Evolutionary conservation across 208 protist species (phyloP).

Genomic region (Herpetomonas muscarum): DNA sequence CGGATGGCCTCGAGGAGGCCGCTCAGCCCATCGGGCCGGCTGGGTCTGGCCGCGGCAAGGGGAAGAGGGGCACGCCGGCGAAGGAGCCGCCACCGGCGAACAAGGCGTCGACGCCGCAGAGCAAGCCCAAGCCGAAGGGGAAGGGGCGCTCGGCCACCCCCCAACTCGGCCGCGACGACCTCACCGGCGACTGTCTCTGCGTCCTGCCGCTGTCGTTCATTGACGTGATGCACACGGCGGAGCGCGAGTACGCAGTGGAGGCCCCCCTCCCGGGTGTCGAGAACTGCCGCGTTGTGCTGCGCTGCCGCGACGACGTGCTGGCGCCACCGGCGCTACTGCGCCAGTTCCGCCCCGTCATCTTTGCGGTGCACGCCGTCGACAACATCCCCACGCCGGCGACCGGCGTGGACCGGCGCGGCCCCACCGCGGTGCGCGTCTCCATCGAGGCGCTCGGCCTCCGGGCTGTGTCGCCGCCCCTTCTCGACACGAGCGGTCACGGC

Average conservation of each 20-base stretch:
- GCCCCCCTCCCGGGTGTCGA: not conserved
- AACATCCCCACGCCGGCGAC: slow-evolving; percentile 3
- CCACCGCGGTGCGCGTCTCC: too few species aligned
- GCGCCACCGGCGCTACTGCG: not conserved
- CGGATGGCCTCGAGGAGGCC: not conserved
- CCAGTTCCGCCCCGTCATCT: slow-evolving; percentile 4
- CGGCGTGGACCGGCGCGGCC: not conserved
- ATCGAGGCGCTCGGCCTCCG: too few species aligned
- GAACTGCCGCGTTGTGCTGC: slow-evolving; percentile 9
- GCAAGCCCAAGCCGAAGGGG: not conserved
- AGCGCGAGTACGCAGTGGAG: not conserved
- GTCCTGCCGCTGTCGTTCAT: not conserved
- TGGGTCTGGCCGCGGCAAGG: slow-evolving; percentile 2
- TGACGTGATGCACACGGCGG: not conserved
- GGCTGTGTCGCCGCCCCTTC: not conserved
- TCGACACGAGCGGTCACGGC: not conserved
- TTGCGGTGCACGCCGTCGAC: slow-evolving; percentile 12
- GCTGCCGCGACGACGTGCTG: not conserved
- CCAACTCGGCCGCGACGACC: not conserved
- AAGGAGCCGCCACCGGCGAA: not conserved
- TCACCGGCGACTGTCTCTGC: not conserved
- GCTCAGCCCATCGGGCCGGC: not conserved
- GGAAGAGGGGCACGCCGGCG: slow-evolving; percentile 1
- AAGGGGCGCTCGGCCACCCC: not conserved
- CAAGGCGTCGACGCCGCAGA: not conserved